A percentile compares a stretch with the other conserved stretches of the same genome.
phyloP scores from a whole-genome alignment of 352 stramenopile genomes.

The Phytopythium delawarense region DNA sequence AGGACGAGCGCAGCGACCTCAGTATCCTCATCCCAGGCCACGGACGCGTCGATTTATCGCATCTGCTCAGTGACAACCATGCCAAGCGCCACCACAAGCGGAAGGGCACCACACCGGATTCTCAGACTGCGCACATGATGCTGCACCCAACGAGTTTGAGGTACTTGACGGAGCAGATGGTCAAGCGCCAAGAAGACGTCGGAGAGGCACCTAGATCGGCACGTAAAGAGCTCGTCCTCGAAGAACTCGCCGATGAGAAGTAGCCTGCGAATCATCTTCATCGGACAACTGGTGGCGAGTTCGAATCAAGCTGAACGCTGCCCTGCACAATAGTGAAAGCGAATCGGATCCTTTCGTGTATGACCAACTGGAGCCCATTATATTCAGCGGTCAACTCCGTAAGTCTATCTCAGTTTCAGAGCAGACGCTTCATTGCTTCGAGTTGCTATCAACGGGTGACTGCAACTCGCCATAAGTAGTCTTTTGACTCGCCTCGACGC shows the following conservation, averaged over 20 bases:
- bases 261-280: constrained; percentile 12
- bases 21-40: constrained; percentile 41
- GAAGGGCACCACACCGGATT: constrained; percentile 20
- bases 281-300: too few relatives aligned
- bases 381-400: too few relatives aligned
- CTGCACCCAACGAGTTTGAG: constrained; percentile 52
- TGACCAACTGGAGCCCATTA: too few relatives aligned
- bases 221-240: constrained; percentile 31
- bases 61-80: constrained; percentile 47
- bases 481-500: constrained; percentile 1
- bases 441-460: neutral
- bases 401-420: too few relatives aligned
- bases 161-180: constrained; percentile 52
- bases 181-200: constrained; percentile 30
- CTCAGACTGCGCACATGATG: constrained; percentile 27
- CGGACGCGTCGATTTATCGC: constrained; percentile 37
- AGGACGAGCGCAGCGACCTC: constrained; percentile 15
- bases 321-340: too few relatives aligned
- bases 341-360: too few relatives aligned
- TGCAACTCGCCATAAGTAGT: neutral
- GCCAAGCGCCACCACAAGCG: constrained; percentile 34
- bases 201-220: constrained; percentile 12
- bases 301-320: too few relatives aligned
- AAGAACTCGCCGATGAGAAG: constrained; percentile 36
- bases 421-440: neutral